A percentile compares a stretch with the other conserved stretches of the same genome.
These are phyloP conservation scores for Chloris gayana DNA, from an alignment of 176 grass and related monocot species.

Conservation along the genomic window DNA sequence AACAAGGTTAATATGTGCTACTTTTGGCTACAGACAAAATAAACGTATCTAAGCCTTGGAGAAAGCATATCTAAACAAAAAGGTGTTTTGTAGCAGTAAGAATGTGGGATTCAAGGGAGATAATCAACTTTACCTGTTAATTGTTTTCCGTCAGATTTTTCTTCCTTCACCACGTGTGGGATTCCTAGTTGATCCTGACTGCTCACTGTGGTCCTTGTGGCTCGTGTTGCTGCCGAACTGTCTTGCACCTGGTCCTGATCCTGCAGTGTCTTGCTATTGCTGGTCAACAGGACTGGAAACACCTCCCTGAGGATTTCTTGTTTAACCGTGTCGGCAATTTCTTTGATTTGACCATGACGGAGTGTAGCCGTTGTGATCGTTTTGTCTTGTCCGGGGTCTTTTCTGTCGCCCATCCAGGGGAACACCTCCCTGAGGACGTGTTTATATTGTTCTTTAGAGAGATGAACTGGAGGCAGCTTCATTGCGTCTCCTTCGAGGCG, in stretches of 20 bases:
- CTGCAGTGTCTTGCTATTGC: background rate
- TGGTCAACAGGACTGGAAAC: background rate
- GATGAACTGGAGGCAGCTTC: too few species aligned
- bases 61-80: too few species aligned
- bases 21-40: too few species aligned
- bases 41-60: too few species aligned
- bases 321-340: background rate
- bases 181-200: background rate
- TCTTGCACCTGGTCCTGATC: too few species aligned
- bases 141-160: background rate
- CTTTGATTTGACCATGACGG: background rate
- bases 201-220: background rate
- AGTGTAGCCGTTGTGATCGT: background rate
- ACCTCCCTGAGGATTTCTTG: background rate
- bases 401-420: background rate
- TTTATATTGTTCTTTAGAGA: background rate
- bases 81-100: too few species aligned
- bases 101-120: background rate
- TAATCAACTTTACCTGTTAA: background rate
- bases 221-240: background rate
- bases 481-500: background rate
- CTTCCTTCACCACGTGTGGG: background rate
- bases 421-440: background rate
- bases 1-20: too few species aligned
- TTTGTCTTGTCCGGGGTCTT: background rate